phyloP scores from a whole-genome alignment of 441 rosid species.

The Croton setiger region DNA sequence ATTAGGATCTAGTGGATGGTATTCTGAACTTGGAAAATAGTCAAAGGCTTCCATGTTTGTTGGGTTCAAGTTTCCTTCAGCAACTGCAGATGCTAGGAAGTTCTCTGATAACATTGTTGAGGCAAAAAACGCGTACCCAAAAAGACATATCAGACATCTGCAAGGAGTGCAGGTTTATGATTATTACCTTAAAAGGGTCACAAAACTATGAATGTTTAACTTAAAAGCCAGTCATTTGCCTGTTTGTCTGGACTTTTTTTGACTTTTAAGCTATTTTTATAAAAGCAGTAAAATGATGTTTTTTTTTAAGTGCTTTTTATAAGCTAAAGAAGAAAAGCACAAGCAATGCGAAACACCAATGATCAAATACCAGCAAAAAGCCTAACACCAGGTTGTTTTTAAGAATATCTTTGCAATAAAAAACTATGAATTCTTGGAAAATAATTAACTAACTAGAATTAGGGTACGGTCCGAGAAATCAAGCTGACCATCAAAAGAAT shows the following conservation, averaged over 20 bases:
- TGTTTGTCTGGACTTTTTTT: too few relatives aligned
- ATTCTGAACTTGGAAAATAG: constrained; percentile 25
- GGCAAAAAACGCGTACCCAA: constrained; percentile 15
- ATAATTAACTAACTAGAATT: background rate
- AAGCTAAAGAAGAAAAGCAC: too few relatives aligned
- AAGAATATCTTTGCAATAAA: constrained; percentile 2
- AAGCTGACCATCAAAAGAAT: constrained; percentile 46
- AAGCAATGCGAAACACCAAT: background rate
- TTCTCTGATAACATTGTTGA: constrained; percentile 53
- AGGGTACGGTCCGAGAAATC: constrained; percentile 96
- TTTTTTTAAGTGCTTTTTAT: too few relatives aligned
- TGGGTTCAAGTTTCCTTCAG: constrained; percentile 70
- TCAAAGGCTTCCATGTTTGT: constrained; percentile 62
- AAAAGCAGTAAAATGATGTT: too few relatives aligned
- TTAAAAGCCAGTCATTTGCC: too few relatives aligned
- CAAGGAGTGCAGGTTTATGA: background rate
- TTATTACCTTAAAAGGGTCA: too few relatives aligned
- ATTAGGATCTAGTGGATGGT: constrained; percentile 23
- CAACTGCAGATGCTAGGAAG: constrained; percentile 68
- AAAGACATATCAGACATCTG: background rate
- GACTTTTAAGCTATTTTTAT: too few relatives aligned
- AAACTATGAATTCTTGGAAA: background rate
- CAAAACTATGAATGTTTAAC: too few relatives aligned
- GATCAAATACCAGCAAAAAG: background rate
- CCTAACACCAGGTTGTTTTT: background rate